Conservation (phyloP, 1,284 basidiomycete genomes). For the Hemileia vastatrix region DNA sequence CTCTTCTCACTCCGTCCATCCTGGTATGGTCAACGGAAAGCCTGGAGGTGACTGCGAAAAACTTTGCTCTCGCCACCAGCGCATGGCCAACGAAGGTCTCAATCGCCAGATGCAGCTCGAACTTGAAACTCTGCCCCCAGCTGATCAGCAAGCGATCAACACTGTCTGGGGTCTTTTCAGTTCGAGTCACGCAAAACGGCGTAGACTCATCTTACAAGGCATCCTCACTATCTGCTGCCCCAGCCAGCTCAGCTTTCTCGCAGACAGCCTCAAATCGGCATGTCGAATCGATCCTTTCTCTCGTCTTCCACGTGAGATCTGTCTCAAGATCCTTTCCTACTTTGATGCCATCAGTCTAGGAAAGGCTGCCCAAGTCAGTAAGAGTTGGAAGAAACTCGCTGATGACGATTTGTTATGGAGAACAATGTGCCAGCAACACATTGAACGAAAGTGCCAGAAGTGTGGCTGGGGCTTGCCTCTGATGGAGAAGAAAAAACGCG, state of each 20-base stretch:
- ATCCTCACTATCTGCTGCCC: conserved; percentile 99
- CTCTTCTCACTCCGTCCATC: not conserved
- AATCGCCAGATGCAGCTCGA: conserved; percentile 88
- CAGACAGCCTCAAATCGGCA: conserved; percentile 77
- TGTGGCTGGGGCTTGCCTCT: conserved; percentile 96
- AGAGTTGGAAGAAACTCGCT: conserved; percentile 74
- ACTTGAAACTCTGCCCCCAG: conserved; percentile 77
- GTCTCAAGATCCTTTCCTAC: conserved; percentile 77
- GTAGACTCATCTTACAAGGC: conserved; percentile 88
- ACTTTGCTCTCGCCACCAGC: conserved; percentile 80
- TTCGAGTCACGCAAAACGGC: conserved; percentile 76
- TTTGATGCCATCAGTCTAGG: conserved; percentile 94
- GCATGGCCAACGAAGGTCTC: conserved; percentile 94
- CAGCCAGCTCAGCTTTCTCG: conserved; percentile 92
- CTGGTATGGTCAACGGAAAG: conserved; percentile 4
- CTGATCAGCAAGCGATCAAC: conserved; percentile 80
- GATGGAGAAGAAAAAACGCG: conserved; percentile 58
- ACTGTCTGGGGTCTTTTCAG: conserved; percentile 96
- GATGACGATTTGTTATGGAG: conserved; percentile 96
- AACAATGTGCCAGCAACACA: conserved; percentile 96
- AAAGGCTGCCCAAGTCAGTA: conserved; percentile 85
- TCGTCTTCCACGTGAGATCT: conserved; percentile 81
- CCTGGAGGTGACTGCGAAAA: conserved; percentile 53
- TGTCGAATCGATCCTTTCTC: conserved; percentile 93
- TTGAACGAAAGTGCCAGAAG: conserved; percentile 91